phyloP scores from a whole-genome alignment of 768 basidiomycete genomes.

The Rubroboletus satanas region DNA sequence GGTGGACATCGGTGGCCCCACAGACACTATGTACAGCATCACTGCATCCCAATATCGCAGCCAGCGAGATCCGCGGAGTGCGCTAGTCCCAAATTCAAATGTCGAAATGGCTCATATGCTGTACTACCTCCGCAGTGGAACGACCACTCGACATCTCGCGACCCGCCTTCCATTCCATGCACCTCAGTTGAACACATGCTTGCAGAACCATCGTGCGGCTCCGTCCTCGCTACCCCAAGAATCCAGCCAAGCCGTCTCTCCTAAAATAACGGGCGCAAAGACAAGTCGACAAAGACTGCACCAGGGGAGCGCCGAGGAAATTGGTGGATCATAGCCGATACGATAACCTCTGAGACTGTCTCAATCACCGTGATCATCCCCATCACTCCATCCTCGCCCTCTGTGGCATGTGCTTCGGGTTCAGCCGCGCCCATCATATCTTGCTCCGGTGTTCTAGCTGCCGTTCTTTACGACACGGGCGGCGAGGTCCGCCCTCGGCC shows the following conservation, averaged over 20 bases:
- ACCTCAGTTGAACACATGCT: conserved; percentile 8
- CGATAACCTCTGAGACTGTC: conserved; percentile 10
- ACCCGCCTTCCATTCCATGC: conserved; percentile 15
- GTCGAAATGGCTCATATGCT: conserved; percentile 4
- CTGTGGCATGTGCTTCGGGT: background rate
- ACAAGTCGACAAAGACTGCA: background rate
- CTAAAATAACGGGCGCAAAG: background rate
- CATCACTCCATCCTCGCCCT: background rate
- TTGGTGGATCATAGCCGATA: conserved; percentile 1
- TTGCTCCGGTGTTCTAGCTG: background rate
- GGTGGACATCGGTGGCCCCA: conserved; percentile 3
- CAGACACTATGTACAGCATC: conserved; percentile 14
- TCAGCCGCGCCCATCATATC: background rate
- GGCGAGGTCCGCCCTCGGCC: background rate
- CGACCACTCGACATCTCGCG: conserved; percentile 4
- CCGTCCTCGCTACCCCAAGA: conserved; percentile 9
- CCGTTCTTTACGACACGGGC: background rate
- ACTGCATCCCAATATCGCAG: background rate
- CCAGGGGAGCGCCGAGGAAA: conserved; percentile 14
- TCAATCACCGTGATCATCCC: conserved; percentile 7
- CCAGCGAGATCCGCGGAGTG: conserved; percentile 21
- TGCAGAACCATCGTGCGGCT: background rate
- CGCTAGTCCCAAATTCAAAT: conserved; percentile 4
- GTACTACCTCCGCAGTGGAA: conserved; percentile 10
- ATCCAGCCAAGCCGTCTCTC: conserved; percentile 3